Base-by-base conservation (phyloP, 805 yeast genomes). In the Kazachstania psychrophila region DNA sequence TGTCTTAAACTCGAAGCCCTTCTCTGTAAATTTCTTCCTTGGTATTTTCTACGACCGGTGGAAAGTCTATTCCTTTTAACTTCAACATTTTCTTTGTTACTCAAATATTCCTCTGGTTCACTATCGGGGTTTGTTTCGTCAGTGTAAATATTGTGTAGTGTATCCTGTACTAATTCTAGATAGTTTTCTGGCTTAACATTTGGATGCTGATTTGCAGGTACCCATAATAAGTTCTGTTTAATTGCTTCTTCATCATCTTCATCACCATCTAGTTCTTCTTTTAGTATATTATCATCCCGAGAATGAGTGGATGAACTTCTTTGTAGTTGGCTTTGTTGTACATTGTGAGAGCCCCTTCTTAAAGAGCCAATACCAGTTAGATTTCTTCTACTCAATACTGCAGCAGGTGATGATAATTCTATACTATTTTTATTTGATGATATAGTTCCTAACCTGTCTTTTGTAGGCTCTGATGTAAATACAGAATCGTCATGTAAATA, bases 141-240 rank as follows among this genome's bases (percentile, higher is more conserved):
- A n/a, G n/a, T n/a, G n/a, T 43, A 40, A 22, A 54, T 48, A 58
- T 49, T 30, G 58, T 64, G 44, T 54, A 59, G 35, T 14, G 61
- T 52, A 34, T 57, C 59, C 36, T 78, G 78, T 31, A 82, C 77
- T 52, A 80, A 81, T 45, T 70, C 72, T 45, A 77, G 66, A 61
- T 77, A 81, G 49, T 83, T 85, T 50, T 84, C 94, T 2, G 97
- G 97, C 18, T 94, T 88, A n/a, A 89, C 72, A 49, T 83, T 89
- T 1, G 97, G 97, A 56, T 92, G 98, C 26, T 86, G 69, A 44
- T 75, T 77, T 2, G 97, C 98, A 0, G 97, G 97, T 1, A 92
- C 96, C 98, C 98, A 89, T 37, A 89, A 64, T 23, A 83, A 61
- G 39, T 73, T 64, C 33, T 71, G 70, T 13, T 72, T 61, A 5